Conservation (phyloP, 371 early-diverging fungal species). For the Rhizopus arrhizus region DNA sequence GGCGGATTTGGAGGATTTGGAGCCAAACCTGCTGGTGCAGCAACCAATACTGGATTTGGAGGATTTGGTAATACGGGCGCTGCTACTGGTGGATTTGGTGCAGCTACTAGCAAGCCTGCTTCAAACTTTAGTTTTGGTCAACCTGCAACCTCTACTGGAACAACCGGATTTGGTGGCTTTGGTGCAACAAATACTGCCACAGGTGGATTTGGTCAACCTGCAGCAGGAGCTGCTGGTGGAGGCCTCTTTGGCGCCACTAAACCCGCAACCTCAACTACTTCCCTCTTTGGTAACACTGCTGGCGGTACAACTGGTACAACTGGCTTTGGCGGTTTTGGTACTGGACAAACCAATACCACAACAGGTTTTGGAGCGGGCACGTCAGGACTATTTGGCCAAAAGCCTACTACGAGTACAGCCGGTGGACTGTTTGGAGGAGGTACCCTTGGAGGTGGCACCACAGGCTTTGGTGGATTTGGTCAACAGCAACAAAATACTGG, state of each 20-base stretch:
- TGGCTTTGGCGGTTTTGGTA: slow-evolving; percentile 49
- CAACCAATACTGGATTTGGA: slow-evolving; percentile 47
- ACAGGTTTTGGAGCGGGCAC: slow-evolving; percentile 19
- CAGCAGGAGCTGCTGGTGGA: slow-evolving; percentile 30
- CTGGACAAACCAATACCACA: slow-evolving; percentile 34
- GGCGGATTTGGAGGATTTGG: slow-evolving; percentile 46
- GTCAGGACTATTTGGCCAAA: slow-evolving; percentile 20
- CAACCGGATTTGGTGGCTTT: slow-evolving; percentile 33
- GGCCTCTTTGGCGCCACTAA: slow-evolving; percentile 63
- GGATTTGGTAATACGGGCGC: slow-evolving; percentile 12
- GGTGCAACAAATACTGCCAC: slow-evolving; percentile 21
- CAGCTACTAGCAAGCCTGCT: slow-evolving; percentile 52
- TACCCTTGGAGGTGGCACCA: slow-evolving; percentile 40
- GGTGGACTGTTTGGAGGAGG: slow-evolving; percentile 49
- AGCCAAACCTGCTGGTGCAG: slow-evolving; percentile 17
- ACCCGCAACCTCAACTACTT: slow-evolving; percentile 48
- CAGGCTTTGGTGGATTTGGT: slow-evolving; percentile 26
- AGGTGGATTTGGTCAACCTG: slow-evolving; percentile 31
- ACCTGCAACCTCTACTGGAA: slow-evolving; percentile 22
- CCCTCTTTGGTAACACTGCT: slow-evolving; percentile 53
- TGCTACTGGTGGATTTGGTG: slow-evolving; percentile 46
- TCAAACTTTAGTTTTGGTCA: slow-evolving; percentile 52
- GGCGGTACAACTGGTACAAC: slow-evolving; percentile 35
- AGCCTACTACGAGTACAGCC: slow-evolving; percentile 27
- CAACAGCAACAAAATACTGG: slow-evolving; percentile 26